phyloP scores from a whole-genome alignment of 345 rosid genomes.

The Boechera divaricarpa region DNA sequence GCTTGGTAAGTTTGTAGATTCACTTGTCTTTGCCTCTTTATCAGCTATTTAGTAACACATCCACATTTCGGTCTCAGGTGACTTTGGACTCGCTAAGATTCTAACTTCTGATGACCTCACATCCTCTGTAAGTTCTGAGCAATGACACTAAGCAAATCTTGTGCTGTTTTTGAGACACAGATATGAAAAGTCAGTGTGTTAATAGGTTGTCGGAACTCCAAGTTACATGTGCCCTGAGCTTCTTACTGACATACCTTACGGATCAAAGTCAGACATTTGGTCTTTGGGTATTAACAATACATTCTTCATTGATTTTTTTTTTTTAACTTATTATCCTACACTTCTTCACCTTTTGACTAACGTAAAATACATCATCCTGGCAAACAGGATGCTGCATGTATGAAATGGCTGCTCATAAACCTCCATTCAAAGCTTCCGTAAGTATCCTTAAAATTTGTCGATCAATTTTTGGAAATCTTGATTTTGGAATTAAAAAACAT shows the following conservation, averaged over 20 bases:
- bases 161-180: not conserved
- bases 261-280: conserved; percentile 99
- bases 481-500: not conserved
- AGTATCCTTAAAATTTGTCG: conserved; percentile 41
- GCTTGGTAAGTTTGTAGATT: conserved; percentile 58
- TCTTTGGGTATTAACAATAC: conserved; percentile 66
- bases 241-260: conserved; percentile 96
- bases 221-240: conserved; percentile 99
- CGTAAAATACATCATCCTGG: not conserved
- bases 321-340: not conserved
- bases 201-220: conserved; percentile 96
- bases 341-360: conserved; percentile 31
- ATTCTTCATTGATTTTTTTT: conserved; percentile 10
- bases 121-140: conserved; percentile 72
- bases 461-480: not conserved
- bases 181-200: conserved; percentile 23
- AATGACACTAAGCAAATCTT: conserved; percentile 9
- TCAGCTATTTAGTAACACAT: conserved; percentile 11
- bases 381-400: conserved; percentile 92
- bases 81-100: conserved; percentile 98
- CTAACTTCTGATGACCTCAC: conserved; percentile 91
- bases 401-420: conserved; percentile 88
- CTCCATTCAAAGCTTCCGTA: conserved; percentile 97
- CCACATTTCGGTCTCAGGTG: conserved; percentile 62
- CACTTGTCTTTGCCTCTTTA: not conserved